phyloP scores from a whole-genome alignment of 176 grass and related monocot species.

The Oryza glaberrima region DNA sequence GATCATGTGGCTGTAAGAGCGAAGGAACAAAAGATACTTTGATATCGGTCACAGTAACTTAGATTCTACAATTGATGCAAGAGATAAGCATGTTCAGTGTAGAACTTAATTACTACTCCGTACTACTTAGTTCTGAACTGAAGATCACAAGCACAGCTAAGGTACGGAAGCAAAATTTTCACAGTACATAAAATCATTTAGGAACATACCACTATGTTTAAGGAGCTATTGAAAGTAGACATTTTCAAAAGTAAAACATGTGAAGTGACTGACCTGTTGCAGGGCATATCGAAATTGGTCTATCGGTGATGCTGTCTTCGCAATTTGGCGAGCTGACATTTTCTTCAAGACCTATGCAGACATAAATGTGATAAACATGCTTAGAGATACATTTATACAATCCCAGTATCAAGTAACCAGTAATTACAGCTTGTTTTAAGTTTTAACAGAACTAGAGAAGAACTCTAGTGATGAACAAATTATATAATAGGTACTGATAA shows the following conservation, averaged over 20 bases:
- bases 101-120: not conserved
- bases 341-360: conserved; percentile 80
- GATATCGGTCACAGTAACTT: not conserved
- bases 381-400: conserved; percentile 11
- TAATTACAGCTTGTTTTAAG: not conserved
- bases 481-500: not conserved
- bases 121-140: not conserved
- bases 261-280: conserved; percentile 71
- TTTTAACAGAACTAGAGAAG: not conserved
- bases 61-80: not conserved
- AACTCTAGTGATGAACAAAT: not conserved
- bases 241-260: conserved; percentile 27
- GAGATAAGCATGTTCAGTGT: not conserved
- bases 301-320: conserved; percentile 79
- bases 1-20: not conserved
- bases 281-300: conserved; percentile 80
- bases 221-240: not conserved
- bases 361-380: conserved; percentile 3
- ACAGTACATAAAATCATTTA: not conserved
- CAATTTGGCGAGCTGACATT: conserved; percentile 73
- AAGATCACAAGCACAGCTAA: not conserved
- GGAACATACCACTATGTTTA: not conserved
- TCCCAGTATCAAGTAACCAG: conserved; percentile 18
- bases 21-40: conserved; percentile 25
- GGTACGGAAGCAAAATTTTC: not conserved